These are phyloP conservation scores for Ganoderma sinense DNA, from an alignment of 1,284 basidiomycete species.

Conservation along the genomic window DNA sequence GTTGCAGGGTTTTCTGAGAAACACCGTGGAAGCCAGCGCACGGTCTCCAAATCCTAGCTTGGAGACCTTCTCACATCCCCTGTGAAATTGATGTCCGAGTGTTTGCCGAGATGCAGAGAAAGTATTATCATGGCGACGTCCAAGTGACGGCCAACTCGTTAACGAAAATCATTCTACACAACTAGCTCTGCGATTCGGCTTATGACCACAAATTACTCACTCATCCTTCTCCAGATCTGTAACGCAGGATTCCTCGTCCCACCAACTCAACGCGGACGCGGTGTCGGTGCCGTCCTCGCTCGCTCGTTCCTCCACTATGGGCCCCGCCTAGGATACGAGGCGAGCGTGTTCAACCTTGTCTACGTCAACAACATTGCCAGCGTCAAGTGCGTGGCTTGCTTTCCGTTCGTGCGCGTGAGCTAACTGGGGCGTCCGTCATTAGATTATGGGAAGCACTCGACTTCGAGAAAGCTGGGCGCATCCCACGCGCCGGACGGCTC, in stretches of 20 bases:
- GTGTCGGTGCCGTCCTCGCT: slow-evolving; percentile 80
- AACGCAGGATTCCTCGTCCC: slow-evolving; percentile 93
- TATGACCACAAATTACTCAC: background rate
- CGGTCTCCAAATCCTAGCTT: too few relatives aligned
- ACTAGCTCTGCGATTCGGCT: too few relatives aligned
- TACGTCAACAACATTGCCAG: slow-evolving; percentile 85
- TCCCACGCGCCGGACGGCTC: slow-evolving; percentile 87
- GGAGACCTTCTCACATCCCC: background rate
- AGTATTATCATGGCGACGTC: too few relatives aligned
- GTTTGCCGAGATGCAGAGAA: background rate
- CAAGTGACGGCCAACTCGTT: too few relatives aligned
- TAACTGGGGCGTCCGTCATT: slow-evolving; percentile 25
- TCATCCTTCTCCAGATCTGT: slow-evolving; percentile 65
- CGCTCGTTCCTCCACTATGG: slow-evolving; percentile 86
- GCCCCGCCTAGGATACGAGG: slow-evolving; percentile 83
- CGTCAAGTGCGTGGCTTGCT: slow-evolving; percentile 52
- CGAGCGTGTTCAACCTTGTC: slow-evolving; percentile 94
- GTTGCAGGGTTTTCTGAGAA: too few relatives aligned
- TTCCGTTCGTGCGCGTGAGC: background rate
- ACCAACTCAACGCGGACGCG: slow-evolving; percentile 67
- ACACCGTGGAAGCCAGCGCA: too few relatives aligned
- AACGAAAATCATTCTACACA: too few relatives aligned
- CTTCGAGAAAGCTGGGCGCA: slow-evolving; percentile 84
- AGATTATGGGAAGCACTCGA: slow-evolving; percentile 89
- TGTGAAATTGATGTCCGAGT: background rate